phyloP scores from a whole-genome alignment of 75 land plant genomes.

The Sequoiadendron giganteum region DNA sequence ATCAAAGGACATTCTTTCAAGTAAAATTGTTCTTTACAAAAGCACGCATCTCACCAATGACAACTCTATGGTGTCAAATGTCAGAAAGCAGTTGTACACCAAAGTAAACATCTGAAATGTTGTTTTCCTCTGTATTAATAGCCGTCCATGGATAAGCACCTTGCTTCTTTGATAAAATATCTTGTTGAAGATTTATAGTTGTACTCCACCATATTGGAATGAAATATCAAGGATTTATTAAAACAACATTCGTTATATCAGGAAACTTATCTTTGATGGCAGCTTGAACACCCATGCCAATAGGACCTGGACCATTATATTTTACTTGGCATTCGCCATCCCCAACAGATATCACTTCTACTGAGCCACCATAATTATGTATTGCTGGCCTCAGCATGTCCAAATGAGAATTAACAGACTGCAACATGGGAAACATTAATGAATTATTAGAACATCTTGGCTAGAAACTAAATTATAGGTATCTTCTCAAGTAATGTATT shows the following conservation, averaged over 20 bases:
- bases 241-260: conserved; percentile 67
- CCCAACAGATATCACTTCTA: conserved; percentile 78
- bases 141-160: background rate
- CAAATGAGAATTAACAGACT: conserved; percentile 86
- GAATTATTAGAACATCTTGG: conserved; percentile 3
- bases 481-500: background rate
- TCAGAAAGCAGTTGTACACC: background rate
- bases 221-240: conserved; percentile 13
- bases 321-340: conserved; percentile 73
- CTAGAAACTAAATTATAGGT: background rate
- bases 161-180: conserved; percentile 1
- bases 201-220: background rate
- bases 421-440: conserved; percentile 13
- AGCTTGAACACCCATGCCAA: conserved; percentile 93
- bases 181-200: background rate
- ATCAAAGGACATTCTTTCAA: background rate
- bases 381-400: conserved; percentile 95
- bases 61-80: background rate
- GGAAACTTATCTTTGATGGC: conserved; percentile 97
- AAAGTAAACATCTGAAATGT: background rate
- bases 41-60: background rate
- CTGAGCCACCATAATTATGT: conserved; percentile 80
- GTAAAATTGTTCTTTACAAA: background rate
- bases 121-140: background rate
- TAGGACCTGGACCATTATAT: conserved; percentile 80